These are phyloP conservation scores for Annona cherimola DNA, from an alignment of 164 flowering plant species.

Conservation along the genomic window DNA sequence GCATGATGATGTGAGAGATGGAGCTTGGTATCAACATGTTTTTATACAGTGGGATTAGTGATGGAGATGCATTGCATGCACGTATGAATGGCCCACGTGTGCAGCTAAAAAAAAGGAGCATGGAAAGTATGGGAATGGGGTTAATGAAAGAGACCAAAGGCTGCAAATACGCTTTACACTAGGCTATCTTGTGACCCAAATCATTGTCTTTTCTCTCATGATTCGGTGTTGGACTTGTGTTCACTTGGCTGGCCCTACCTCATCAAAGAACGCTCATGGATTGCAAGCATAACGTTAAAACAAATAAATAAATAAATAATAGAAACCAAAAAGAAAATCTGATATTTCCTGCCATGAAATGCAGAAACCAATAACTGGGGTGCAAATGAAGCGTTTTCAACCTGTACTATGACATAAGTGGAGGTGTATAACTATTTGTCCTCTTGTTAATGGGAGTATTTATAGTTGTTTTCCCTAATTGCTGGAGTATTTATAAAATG, in stretches of 20 bases:
- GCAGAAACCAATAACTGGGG: neutral
- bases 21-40: neutral
- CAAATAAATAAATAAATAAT: too few relatives aligned
- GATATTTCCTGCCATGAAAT: neutral
- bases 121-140: neutral
- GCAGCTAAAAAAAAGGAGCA: neutral
- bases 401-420: too few relatives aligned
- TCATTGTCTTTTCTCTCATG: neutral
- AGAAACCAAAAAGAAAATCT: neutral
- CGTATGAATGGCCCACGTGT: neutral
- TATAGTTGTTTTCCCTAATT: too few relatives aligned
- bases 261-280: neutral
- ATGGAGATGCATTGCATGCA: neutral
- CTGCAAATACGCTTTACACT: neutral
- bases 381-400: too few relatives aligned
- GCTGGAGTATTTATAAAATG: too few relatives aligned
- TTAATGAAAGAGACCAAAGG: neutral
- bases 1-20: neutral
- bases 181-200: neutral
- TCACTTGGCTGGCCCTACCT: neutral
- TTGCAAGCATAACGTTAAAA: too few relatives aligned
- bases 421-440: too few relatives aligned
- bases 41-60: neutral
- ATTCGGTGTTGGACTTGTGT: neutral
- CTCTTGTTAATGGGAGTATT: too few relatives aligned